Evolutionary conservation across 2,329 filamentous ascomycete genomes (phyloP).

Genomic region (Botrytis elliptica): DNA sequence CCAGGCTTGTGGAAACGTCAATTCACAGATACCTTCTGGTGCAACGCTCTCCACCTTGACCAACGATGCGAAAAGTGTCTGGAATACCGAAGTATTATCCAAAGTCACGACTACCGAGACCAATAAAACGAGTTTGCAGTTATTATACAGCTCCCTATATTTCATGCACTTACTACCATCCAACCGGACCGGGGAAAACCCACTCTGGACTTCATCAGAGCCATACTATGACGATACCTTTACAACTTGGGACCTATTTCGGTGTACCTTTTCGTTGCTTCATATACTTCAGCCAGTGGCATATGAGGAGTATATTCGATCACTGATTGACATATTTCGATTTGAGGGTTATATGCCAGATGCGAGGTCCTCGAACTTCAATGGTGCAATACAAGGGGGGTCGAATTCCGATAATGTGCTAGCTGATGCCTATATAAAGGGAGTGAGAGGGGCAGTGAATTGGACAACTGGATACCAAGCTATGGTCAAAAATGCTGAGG

Average conservation of each 20-base stretch:
- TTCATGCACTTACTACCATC: slow-evolving; percentile 46
- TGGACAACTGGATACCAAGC: slow-evolving; percentile 62
- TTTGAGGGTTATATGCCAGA: slow-evolving; percentile 65
- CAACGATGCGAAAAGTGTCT: slow-evolving; percentile 50
- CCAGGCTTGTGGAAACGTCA: slow-evolving; percentile 50
- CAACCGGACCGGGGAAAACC: slow-evolving; percentile 69
- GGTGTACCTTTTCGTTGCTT: slow-evolving; percentile 62
- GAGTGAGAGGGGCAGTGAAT: slow-evolving; percentile 57
- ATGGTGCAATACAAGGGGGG: slow-evolving; percentile 67
- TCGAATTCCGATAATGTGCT: slow-evolving; percentile 71
- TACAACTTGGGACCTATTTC: slow-evolving; percentile 63
- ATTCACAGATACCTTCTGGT: slow-evolving; percentile 46
- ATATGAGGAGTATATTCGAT: slow-evolving; percentile 65
- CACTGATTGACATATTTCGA: slow-evolving; percentile 66
- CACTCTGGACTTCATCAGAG: slow-evolving; percentile 59
- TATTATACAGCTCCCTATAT: slow-evolving; percentile 68
- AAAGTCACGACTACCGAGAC: slow-evolving; percentile 62
- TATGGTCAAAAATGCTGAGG: slow-evolving; percentile 66
- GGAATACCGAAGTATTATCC: slow-evolving; percentile 61
- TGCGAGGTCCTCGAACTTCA: slow-evolving; percentile 65
- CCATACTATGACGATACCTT: slow-evolving; percentile 72
- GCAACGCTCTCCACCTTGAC: slow-evolving; percentile 44
- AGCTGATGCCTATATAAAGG: slow-evolving; percentile 70
- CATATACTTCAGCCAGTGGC: slow-evolving; percentile 62
- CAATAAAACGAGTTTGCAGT: slow-evolving; percentile 53